Evolutionary conservation across 805 yeast genomes (phyloP), one percentile per base, ranked within the genome.

Genomic region (Wickerhamomyces kurtzmanii): DNA sequence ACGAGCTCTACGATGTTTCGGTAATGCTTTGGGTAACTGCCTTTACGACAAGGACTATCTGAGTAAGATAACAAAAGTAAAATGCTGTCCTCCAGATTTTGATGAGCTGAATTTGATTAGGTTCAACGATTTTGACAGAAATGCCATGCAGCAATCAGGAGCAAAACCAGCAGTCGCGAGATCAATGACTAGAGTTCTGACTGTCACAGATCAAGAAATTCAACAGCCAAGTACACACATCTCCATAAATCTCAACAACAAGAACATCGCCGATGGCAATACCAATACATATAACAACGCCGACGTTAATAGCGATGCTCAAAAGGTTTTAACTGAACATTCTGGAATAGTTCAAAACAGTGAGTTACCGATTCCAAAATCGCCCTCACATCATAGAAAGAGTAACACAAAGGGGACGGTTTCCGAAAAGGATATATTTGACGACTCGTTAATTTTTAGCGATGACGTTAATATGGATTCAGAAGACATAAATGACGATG

Each of bases 21-120:
- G 94, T 26, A 82, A 80, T 47, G 84, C 83, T 0, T 53, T 82
- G 45, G 94, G 93, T 1, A 82, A 82, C 43, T 82, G 94, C 52
- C 64, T 82, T n/a, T 82, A 82, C 42, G 93, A 82, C 47, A 76
- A 76, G 41, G 73, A 71, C 28, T 77, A 75, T 33, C 49, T 79
- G 23, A 62, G 63, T 21, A 57, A 51, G 38, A 60, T 60, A 16
- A 59, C 61, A 27, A 55, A 51, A 25, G 63, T 60, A 3, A 59
- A 59, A 29, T 58, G 56, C 37, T 62, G 56, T 26, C 65, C 66
- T 1, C 64, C 65, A 12, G 66, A 60, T 34, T 59, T 60, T 36
- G 65, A 59, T 39, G 66, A 60, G 35, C 49, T 59, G 5, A 57
- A 54, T 30, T 33, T 60, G 31, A 57, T 57, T 41, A 48, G 66